Evolutionary conservation across 1,284 basidiomycete species (phyloP).

Genomic region (Golubevia pallescens): DNA sequence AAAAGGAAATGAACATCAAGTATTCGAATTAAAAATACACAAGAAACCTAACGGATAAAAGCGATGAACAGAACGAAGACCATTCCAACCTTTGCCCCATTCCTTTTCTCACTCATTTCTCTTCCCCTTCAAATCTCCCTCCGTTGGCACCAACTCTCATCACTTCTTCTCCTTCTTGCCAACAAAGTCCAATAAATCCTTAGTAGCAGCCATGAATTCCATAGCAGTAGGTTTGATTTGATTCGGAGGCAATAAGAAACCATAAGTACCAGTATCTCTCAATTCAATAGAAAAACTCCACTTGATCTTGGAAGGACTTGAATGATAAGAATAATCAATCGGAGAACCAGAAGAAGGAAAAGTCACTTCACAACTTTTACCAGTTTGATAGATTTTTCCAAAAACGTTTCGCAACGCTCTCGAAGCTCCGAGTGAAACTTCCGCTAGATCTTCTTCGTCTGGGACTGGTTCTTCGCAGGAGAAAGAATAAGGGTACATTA

Average conservation of each 20-base stretch:
- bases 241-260: slow-evolving; percentile 76
- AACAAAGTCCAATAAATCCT: slow-evolving; percentile 30
- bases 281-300: slow-evolving; percentile 80
- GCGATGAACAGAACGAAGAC: no score
- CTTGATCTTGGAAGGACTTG: slow-evolving; percentile 66
- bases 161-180: slow-evolving; percentile 5
- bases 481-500: slow-evolving; percentile 76
- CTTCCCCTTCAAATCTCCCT: no score
- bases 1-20: no score
- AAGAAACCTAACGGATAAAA: no score
- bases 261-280: slow-evolving; percentile 82
- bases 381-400: slow-evolving; percentile 71
- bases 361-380: slow-evolving; percentile 73
- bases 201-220: slow-evolving; percentile 15
- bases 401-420: slow-evolving; percentile 71
- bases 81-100: no score
- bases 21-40: no score
- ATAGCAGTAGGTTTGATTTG: slow-evolving; percentile 75
- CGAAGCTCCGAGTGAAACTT: slow-evolving; percentile 76
- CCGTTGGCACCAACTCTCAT: no score
- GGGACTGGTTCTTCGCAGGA: slow-evolving; percentile 74
- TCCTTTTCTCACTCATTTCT: no score
- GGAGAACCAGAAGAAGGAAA: slow-evolving; percentile 46
- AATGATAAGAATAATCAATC: slow-evolving; percentile 10
- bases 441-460: slow-evolving; percentile 81